Base-by-base conservation (phyloP, 2,329 filamentous ascomycete species). In the Penicillium oxalicum region DNA sequence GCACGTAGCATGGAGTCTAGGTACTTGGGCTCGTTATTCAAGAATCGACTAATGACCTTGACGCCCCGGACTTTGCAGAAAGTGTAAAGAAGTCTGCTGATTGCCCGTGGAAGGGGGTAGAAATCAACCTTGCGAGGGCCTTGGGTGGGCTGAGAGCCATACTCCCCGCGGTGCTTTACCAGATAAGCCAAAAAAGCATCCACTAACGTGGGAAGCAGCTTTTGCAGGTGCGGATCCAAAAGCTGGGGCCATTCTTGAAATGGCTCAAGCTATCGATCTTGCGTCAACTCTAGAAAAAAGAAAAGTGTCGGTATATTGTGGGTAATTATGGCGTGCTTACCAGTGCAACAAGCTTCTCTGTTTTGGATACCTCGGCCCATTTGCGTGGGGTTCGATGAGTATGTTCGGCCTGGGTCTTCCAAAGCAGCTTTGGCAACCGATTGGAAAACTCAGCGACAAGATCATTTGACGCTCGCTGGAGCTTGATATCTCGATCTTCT, bases 161-260 rank as follows among this genome's bases (percentile, higher is more conserved):
- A 61, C 62, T 71, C 51, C 35, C 64, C 65, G 66, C 57, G 66
- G 72, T 64, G 70, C 67, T 58, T 61, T 33, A 59, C 52, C 50
- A 90, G 71, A 60, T 82, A 83, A 46, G 82, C 79, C 18, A 95
- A 73, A 61, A 91, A 94, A 13, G 87, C 85, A 61, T 84, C 78
- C 26, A 88, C 83, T 33, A 97, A 76, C 36, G 80, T 74, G 25
- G 88, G 85, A 43, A 97, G 76, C 68, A 94, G 83, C 54, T 73
- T 78, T 44, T 86, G 83, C 37, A 98, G 77, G 67, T 91, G 81
- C 8, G 88, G 82, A 70, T 98, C 93, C 26, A 98, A 79, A 35
- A 97, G 78, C 67, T 98, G 93, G 13, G 93, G 93, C 56, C 94
- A 85, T 74, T 96, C 91, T 75, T 97, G 91, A 59, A 97, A 98